phyloP scores from a whole-genome alignment of 805 yeast genomes.

The Lachancea quebecensis region DNA sequence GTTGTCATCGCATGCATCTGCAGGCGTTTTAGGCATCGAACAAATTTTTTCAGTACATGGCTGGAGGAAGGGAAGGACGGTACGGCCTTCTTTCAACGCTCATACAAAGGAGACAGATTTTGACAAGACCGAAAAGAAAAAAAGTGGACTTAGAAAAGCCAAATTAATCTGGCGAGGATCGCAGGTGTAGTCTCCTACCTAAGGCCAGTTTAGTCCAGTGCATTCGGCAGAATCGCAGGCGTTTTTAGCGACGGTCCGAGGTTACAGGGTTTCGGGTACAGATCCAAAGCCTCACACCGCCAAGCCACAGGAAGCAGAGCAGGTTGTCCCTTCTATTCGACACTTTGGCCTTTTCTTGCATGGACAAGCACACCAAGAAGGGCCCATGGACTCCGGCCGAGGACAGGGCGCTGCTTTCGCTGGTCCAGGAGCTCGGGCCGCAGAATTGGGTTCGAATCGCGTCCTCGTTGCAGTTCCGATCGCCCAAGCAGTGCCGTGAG shows the following conservation, averaged over 20 bases:
- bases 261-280: no score
- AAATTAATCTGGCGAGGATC: not conserved
- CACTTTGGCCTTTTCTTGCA: not conserved
- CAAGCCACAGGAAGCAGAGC: no score
- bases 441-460: conserved; percentile 87
- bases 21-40: conserved; percentile 1
- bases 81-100: not conserved
- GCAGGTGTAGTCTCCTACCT: not conserved
- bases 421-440: conserved; percentile 67
- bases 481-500: conserved; percentile 90
- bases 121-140: not conserved
- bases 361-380: conserved; percentile 8
- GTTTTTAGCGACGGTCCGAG: no score
- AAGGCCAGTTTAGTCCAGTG: not conserved
- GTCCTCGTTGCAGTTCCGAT: conserved; percentile 61
- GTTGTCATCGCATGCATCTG: not conserved
- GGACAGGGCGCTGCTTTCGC: conserved; percentile 62
- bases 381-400: conserved; percentile 93
- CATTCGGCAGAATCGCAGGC: not conserved
- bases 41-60: conserved; percentile 1
- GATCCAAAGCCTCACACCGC: no score
- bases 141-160: not conserved
- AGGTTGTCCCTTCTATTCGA: no score
- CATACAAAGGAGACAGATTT: not conserved
- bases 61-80: not conserved